Conservation (phyloP, 1,284 basidiomycete species). For the Ceratobasidium sp. region DNA sequence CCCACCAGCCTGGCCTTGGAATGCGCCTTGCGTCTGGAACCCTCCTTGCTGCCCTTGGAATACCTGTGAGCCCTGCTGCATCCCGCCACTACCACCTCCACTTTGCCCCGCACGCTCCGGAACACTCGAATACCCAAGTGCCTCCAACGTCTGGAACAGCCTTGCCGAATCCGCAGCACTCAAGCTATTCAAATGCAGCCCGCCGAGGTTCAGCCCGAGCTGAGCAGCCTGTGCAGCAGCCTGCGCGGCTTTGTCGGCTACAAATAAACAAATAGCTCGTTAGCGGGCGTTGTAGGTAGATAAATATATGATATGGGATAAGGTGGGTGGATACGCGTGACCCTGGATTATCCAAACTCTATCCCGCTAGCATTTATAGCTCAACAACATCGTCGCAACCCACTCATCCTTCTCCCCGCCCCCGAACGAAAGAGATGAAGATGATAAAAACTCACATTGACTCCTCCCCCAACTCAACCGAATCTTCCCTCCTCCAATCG, state of each 20-base stretch:
- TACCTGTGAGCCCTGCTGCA: not conserved
- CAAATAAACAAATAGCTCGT: conserved; percentile 38
- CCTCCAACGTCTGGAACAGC: conserved; percentile 41
- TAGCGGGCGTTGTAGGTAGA: conserved; percentile 1
- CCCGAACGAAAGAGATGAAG: not conserved
- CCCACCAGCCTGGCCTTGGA: conserved; percentile 5
- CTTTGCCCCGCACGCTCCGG: not conserved
- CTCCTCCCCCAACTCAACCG: conserved; percentile 92
- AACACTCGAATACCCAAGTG: conserved; percentile 36
- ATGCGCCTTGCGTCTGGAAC: not conserved
- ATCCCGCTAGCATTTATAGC: conserved; percentile 3
- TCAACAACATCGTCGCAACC: not conserved
- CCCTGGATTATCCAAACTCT: not conserved
- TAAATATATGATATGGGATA: conserved; percentile 14
- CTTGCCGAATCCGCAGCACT: conserved; percentile 42
- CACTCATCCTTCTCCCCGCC: not conserved
- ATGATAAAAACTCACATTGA: conserved; percentile 71
- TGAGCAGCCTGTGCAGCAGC: conserved; percentile 69
- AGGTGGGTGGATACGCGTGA: not conserved
- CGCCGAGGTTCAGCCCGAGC: conserved; percentile 43
- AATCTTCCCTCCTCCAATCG: conserved; percentile 89
- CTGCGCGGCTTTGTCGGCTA: conserved; percentile 82
- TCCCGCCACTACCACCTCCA: not conserved
- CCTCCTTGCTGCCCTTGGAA: not conserved
- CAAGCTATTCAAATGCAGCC: conserved; percentile 40